Base-by-base conservation (phyloP, 495 filamentous ascomycete genomes). In the Tuber microsphaerosporum region DNA sequence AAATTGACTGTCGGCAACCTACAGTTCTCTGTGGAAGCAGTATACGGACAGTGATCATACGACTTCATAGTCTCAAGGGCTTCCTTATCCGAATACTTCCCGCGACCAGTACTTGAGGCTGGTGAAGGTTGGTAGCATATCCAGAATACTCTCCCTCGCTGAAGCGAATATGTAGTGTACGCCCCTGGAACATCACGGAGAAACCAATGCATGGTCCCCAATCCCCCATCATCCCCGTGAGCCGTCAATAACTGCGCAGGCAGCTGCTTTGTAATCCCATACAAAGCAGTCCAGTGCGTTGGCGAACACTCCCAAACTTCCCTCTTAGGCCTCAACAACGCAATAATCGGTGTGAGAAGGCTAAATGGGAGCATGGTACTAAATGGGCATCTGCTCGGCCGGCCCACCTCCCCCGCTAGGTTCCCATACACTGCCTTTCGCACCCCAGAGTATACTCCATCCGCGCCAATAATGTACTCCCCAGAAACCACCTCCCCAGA, bases 151-250 rank as follows among this genome's bases (percentile, higher is more conserved):
- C 77, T 75, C 2, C 74, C 74, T 37, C 51, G 46, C 20, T 20
- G 72, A 7, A 80, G 78, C 20, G 78, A 77, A 56, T 80, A 80
- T 31, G 79, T 81, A 17, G 74, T 72, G 65, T 80, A 80, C 46
- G 78, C 78, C 2, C 79, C 79, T 0, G 77, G 75, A 3, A 61
- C 34, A 22, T 69, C 72, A 8, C 72, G 51, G 16, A 76, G 73
- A 43, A 75, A 78, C 76, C 70, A 77, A 41, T 76, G 75, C 69
- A 79, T 73, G n/a, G 73, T 73, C 14, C 73, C 78, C 12, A 42
- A 31, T 19, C 22, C 71, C 5, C 26, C 41, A 26, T 77, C 75
- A 31, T 45, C n/a, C 8, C 73, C 73, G 16, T 19, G 56, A 6
- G 6, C 14, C 6, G 69, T 76, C 34, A 77, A 65, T 16, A 77